Evolutionary conservation across 495 filamentous ascomycete genomes (phyloP).

Genomic region (Penicillium atrosanguineum): DNA sequence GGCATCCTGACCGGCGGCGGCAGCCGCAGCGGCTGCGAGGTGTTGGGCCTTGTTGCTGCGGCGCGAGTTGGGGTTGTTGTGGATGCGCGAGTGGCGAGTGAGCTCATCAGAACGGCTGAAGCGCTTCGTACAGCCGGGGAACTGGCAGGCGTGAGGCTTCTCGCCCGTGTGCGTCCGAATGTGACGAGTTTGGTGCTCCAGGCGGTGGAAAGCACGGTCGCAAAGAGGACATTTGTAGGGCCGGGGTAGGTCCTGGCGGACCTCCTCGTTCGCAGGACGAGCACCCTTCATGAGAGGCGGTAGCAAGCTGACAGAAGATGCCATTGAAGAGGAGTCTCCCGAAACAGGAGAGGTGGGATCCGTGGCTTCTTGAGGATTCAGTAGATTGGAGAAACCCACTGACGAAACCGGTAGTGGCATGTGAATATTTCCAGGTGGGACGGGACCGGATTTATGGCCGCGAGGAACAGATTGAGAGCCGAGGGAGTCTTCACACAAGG

Average conservation of each 20-base stretch:
- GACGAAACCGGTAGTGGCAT: conserved; percentile 72
- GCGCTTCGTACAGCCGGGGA: conserved; percentile 92
- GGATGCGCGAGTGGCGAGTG: conserved; percentile 95
- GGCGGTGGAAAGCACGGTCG: conserved; percentile 97
- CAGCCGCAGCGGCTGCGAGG: conserved; percentile 53
- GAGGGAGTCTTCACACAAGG: conserved; percentile 25
- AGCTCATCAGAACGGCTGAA: conserved; percentile 97
- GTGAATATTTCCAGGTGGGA: conserved; percentile 45
- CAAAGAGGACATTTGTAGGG: conserved; percentile 98
- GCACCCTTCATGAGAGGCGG: conserved; percentile 66
- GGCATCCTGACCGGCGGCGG: conserved; percentile 49
- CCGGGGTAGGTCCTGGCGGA: conserved; percentile 78
- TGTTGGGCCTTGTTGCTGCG: conserved; percentile 86
- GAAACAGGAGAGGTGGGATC: conserved; percentile 18
- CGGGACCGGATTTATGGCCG: conserved; percentile 21
- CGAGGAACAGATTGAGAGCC: conserved; percentile 15
- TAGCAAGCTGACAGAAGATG: conserved; percentile 64
- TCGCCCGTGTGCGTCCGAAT: conserved; percentile 98
- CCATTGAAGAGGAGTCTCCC: conserved; percentile 55
- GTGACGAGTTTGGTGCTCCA: conserved; percentile 97
- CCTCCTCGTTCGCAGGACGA: conserved; percentile 55
- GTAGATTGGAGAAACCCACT: conserved; percentile 76
- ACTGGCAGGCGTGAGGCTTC: conserved; percentile 95
- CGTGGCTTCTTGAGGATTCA: conserved; percentile 56
- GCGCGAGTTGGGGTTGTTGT: conserved; percentile 97